Evolutionary conservation across 2,329 filamentous ascomycete species (phyloP), one percentile per base, ranked within the genome.

Genomic region (Passalora sequoiae): DNA sequence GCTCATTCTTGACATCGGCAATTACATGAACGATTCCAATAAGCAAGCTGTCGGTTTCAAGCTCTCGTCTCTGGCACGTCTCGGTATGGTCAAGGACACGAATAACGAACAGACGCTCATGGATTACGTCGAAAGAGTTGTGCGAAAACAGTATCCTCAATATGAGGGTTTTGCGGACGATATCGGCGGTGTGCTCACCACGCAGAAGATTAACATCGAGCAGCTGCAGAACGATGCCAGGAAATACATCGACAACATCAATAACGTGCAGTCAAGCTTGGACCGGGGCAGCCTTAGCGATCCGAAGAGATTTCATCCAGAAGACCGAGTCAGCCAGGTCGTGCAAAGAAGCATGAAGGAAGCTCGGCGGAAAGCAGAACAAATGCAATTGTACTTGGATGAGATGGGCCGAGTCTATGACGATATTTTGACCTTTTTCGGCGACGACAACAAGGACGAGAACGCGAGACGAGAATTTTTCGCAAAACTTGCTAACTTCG

Each of bases 21-120:
- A 98, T 68, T 98, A 95, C 75, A 98, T 98, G 92, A 98, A 98
- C 73, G 92, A 97, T 63, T 84, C 89, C 43, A 97, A 96, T 70
- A 98, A 98, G 71, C 92, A 97, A 69, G 92, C 92, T 3, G 86
- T 84, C 45, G 92, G 92, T 50, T 98, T 98, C 82, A 98, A 98
- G 72, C 80, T 98, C 10, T 92, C 89, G 61, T 96, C 92, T 4
- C 81, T 98, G 37, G 86, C 87, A 20, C 82, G 92, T 43, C 73
- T 98, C 43, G 89, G 85, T 49, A 97, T 98, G 89, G 87, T 97
- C 61, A 98, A 98, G 71, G 92, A 98, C 63, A 89, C 95, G 72
- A 96, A 96, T 76, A 98, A 98, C 66, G 86, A 97, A 66, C 91
- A 88, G 1, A 96, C 89, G 0, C 84, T 98, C 62, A 89, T 91